A percentile compares a stretch with the other conserved stretches of the same genome.
phyloP scores from a whole-genome alignment of 495 filamentous ascomycete genomes.

The Thermochaetoides thermophila region DNA sequence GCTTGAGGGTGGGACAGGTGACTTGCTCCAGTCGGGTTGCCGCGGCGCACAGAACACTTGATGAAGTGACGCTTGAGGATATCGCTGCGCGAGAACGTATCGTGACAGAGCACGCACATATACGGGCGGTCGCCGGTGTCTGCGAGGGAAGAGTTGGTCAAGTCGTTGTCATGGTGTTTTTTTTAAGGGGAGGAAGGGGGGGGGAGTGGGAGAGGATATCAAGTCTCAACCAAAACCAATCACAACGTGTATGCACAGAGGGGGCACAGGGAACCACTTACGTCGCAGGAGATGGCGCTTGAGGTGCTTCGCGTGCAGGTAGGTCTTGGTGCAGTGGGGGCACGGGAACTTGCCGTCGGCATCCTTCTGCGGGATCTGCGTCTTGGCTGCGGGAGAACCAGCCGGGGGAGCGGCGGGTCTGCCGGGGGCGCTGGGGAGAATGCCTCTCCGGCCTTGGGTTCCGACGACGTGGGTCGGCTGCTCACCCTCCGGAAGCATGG shows the following conservation, averaged over 20 bases:
- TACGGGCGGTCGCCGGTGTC: constrained; percentile 95
- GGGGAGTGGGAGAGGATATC: not conserved
- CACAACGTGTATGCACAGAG: no score
- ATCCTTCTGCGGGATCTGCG: constrained; percentile 77
- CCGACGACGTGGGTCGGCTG: constrained; percentile 82
- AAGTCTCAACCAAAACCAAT: no score
- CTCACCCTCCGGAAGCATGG: constrained; percentile 32
- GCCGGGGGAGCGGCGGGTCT: constrained; percentile 48
- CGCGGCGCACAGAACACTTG: constrained; percentile 89
- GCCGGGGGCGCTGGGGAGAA: constrained; percentile 79
- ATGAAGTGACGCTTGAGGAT: constrained; percentile 98
- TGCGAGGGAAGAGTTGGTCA: constrained; percentile 21
- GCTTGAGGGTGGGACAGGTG: constrained; percentile 86
- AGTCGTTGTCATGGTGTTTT: constrained; percentile 14
- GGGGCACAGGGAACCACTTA: constrained; percentile 40
- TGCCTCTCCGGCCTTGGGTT: constrained; percentile 77
- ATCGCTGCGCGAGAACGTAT: constrained; percentile 97
- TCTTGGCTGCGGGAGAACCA: constrained; percentile 53
- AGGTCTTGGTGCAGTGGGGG: constrained; percentile 92
- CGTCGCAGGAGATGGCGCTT: constrained; percentile 90
- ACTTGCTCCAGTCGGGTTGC: constrained; percentile 82
- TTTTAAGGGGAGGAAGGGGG: not conserved
- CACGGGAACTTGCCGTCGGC: constrained; percentile 95
- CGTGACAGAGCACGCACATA: constrained; percentile 89
- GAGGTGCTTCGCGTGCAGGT: constrained; percentile 92